A percentile compares a stretch with the other conserved stretches of the same genome.
These are phyloP conservation scores for Nadsonia commutata DNA, from an alignment of 1,139 yeast genomes.

Conservation along the genomic window DNA sequence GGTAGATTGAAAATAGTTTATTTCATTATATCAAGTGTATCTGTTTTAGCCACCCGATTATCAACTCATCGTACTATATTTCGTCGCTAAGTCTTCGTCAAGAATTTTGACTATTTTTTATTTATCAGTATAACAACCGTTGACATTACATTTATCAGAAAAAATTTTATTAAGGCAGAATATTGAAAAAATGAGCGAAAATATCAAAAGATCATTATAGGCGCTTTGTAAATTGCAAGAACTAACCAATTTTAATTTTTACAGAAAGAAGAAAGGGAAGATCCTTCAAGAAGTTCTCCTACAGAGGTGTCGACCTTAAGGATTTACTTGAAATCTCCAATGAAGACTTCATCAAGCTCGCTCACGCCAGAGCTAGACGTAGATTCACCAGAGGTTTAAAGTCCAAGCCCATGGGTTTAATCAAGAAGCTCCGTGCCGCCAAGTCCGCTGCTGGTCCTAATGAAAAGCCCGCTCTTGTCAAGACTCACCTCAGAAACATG, in stretches of 20 bases:
- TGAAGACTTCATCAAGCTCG: constrained; percentile 93
- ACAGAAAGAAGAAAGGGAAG: constrained; percentile 42
- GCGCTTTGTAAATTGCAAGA: constrained; percentile 5
- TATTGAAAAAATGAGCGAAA: not conserved
- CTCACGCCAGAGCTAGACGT: constrained; percentile 99
- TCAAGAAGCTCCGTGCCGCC: constrained; percentile 97
- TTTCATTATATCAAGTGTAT: too few relatives aligned
- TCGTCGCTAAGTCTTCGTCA: too few relatives aligned
- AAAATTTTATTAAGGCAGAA: not conserved
- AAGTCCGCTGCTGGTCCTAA: constrained; percentile 83
- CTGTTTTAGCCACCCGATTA: too few relatives aligned
- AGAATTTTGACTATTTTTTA: too few relatives aligned
- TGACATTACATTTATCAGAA: too few relatives aligned
- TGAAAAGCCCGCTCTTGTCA: constrained; percentile 96
- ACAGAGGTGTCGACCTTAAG: constrained; percentile 97
- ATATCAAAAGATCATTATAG: too few relatives aligned
- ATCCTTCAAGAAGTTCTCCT: constrained; percentile 95
- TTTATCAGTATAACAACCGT: too few relatives aligned
- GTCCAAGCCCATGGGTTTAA: constrained; percentile 90
- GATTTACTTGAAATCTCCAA: constrained; percentile 88
- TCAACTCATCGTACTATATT: too few relatives aligned
- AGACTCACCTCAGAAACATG: constrained; percentile 99
- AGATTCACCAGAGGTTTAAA: constrained; percentile 97
- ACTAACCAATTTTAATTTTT: not conserved
- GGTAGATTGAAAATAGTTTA: too few relatives aligned